phyloP scores from a whole-genome alignment of 345 rosid genomes.

The Fremontodendron californicum region DNA sequence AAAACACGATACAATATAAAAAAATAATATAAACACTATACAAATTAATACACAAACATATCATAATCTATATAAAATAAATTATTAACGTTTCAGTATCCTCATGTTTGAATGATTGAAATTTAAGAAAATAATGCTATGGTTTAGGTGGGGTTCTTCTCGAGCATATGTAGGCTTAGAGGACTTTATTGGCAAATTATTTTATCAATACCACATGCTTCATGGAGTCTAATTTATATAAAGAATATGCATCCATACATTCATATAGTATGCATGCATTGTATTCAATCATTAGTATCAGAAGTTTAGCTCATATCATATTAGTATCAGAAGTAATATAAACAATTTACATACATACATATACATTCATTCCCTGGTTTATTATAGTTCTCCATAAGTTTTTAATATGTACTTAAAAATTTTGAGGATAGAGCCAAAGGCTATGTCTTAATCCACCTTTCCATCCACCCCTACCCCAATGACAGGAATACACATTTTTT shows the following conservation, averaged over 20 bases:
- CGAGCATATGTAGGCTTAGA: constrained; percentile 11
- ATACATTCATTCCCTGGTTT: not conserved
- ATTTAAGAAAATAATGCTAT: constrained; percentile 21
- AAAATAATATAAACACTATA: too few relatives aligned
- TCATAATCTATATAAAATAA: too few relatives aligned
- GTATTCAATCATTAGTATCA: not conserved
- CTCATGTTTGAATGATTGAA: constrained; percentile 59
- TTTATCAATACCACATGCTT: constrained; percentile 7
- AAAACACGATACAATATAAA: too few relatives aligned
- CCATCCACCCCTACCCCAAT: too few relatives aligned
- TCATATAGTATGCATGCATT: not conserved
- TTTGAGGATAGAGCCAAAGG: too few relatives aligned
- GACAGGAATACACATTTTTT: too few relatives aligned
- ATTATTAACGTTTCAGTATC: too few relatives aligned
- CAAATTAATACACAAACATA: too few relatives aligned
- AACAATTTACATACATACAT: not conserved
- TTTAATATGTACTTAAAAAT: too few relatives aligned
- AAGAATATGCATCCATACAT: constrained; percentile 12
- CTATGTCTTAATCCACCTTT: too few relatives aligned
- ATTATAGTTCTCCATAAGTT: not conserved
- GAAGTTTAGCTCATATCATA: not conserved
- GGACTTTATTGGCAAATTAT: not conserved
- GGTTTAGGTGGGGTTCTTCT: constrained; percentile 27
- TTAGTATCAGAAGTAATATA: not conserved
- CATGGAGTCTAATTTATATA: not conserved